A percentile compares a stretch with the other conserved stretches of the same genome.
Conservation (phyloP, 164 flowering plant species). For the Magnolia officinalis region DNA sequence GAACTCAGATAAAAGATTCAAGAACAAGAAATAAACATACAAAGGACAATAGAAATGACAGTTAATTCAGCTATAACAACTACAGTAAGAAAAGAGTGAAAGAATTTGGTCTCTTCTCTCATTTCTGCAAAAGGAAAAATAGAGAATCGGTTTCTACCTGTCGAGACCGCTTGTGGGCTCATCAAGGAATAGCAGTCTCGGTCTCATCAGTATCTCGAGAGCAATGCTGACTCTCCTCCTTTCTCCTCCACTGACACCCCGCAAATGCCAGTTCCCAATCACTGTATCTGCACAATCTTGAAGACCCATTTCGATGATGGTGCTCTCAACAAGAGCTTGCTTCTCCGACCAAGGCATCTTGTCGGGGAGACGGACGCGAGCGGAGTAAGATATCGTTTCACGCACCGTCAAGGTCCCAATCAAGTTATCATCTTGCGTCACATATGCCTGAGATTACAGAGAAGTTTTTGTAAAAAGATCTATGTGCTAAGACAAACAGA, state of each 20-base stretch:
- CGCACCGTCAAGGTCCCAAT: constrained; percentile 87
- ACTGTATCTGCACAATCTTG: constrained; percentile 91
- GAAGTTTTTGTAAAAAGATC: neutral
- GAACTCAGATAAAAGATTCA: neutral
- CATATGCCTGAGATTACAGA: constrained; percentile 62
- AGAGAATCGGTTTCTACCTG: constrained; percentile 39
- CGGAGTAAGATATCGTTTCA: constrained; percentile 84
- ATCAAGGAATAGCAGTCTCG: constrained; percentile 85
- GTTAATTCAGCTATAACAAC: neutral
- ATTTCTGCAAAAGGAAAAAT: neutral
- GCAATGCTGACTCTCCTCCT: constrained; percentile 92
- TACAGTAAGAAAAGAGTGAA: neutral
- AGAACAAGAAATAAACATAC: neutral
- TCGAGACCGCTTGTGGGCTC: constrained; percentile 98
- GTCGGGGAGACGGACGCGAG: constrained; percentile 75
- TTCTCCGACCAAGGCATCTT: constrained; percentile 75
- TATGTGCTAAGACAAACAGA: neutral
- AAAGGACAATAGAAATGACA: neutral
- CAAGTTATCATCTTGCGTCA: constrained; percentile 92
- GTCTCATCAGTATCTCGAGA: constrained; percentile 85
- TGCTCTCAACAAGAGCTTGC: constrained; percentile 71
- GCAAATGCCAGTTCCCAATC: constrained; percentile 89
- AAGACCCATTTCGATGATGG: constrained; percentile 88
- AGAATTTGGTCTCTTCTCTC: neutral
- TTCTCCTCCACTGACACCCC: constrained; percentile 96